Evolutionary conservation across 2,329 filamentous ascomycete species (phyloP), one percentile per base, ranked within the genome.

Genomic region (Paracorniculantispora psalliotae): DNA sequence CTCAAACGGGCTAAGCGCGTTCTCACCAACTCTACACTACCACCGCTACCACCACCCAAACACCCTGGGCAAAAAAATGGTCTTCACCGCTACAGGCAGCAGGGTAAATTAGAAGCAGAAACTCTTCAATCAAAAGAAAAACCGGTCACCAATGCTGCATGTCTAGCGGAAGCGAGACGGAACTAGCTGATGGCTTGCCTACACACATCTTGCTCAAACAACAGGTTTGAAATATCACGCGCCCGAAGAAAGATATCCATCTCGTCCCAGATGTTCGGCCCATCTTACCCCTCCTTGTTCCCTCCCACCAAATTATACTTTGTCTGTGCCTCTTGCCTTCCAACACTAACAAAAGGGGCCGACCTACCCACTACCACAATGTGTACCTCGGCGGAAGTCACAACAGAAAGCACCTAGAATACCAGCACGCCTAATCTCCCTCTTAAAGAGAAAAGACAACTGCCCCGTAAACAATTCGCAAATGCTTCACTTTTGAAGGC

Each of bases 41-140:
- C 10, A 52, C 49, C 33, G 19, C 37, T 39, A 23, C 12, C 30
- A 25, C 12, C n/a, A n/a, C 47, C 39, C 17, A 5, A 7, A 6
- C 30, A 33, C 12, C n/a, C n/a, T n/a, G n/a, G n/a, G n/a, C n/a
- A n/a, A n/a, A n/a, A n/a, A n/a, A n/a, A 19, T 30, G 35, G 39
- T 28, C 51, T 33, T 56, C 53, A 57, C 54, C 54, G 54, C 54
- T 50, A 41, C 28, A 50, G 53, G 19, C 17, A 49, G 41, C 37
- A 55, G 26, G 52, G 35, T 21, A n/a, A 23, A 26, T 37, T 12
- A 8, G 5, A 33, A n/a, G 39, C 44, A 48, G 44, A n/a, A n/a
- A n/a, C n/a, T n/a, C n/a, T n/a, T n/a, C n/a, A n/a, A n/a, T n/a
- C n/a, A n/a, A n/a, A n/a, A n/a, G n/a, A n/a, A n/a, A n/a, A n/a